A percentile compares a stretch with the other conserved stretches of the same genome.
Evolutionary conservation across 805 yeast genomes (phyloP).

Genomic region (Priceomyces fermenticarens): DNA sequence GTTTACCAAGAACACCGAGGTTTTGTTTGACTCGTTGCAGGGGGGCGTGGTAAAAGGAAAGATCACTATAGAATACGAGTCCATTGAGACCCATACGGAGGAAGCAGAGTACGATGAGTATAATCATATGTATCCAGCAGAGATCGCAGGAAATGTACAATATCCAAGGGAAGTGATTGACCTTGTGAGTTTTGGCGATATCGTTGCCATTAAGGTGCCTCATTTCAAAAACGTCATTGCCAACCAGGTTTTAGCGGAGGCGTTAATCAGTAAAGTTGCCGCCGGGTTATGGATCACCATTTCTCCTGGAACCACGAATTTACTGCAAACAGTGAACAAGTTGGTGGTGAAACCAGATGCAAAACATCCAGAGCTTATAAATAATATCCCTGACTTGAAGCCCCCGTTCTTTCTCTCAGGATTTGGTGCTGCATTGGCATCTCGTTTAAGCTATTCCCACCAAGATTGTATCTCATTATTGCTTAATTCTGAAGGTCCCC

Average conservation of each 20-base stretch:
- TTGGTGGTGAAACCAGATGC: conserved; percentile 12
- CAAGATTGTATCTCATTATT: conserved; percentile 18
- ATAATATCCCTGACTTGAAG: conserved; percentile 27
- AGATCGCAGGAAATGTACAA: conserved; percentile 16
- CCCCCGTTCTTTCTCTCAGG: conserved; percentile 69
- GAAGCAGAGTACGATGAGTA: conserved; percentile 42
- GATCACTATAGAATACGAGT: conserved; percentile 9
- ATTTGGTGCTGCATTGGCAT: conserved; percentile 44
- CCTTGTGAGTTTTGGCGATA: conserved; percentile 10
- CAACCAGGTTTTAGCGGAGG: conserved; percentile 25
- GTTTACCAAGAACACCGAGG: conserved; percentile 24
- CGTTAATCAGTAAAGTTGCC: conserved; percentile 14
- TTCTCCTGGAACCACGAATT: conserved; percentile 36
- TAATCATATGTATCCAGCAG: conserved; percentile 46
- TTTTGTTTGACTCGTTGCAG: conserved; percentile 15
- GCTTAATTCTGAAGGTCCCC: conserved; percentile 60
- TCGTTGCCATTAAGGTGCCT: conserved; percentile 26
- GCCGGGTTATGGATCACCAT: conserved; percentile 24
- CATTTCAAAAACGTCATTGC: conserved; percentile 35
- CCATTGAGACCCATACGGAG: conserved; percentile 7
- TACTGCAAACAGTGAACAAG: conserved; percentile 24
- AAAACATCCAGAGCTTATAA: conserved; percentile 1
- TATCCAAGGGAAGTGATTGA: conserved; percentile 23
- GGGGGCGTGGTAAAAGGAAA: conserved; percentile 6
- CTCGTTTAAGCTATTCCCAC: conserved; percentile 15